Evolutionary conservation across 805 yeast genomes (phyloP), one percentile per base, ranked within the genome.

Genomic region (Torulaspora indica): DNA sequence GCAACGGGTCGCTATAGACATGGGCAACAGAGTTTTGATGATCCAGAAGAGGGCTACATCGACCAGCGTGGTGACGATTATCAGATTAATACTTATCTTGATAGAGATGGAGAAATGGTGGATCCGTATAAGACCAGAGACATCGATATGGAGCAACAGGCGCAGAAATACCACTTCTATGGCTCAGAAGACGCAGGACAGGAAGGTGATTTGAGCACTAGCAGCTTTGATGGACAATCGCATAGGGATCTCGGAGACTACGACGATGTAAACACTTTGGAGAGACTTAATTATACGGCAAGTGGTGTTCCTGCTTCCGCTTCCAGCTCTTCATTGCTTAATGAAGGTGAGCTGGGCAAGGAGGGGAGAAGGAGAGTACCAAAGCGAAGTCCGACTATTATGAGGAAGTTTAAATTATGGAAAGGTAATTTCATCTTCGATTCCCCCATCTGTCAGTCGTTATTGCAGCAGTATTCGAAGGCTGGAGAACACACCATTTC

Each of bases 361-460:
- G 43, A 40, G 24, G 15, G 35, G 25, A 44, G 38, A 12, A 37
- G 35, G 20, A 24, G 25, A 31, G 24, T 33, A 15, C 51, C 43
- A 24, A 40, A 39, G 36, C 56, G 64, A 46, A 46, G 51, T 14
- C 56, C 52, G 10, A 60, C 65, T 7, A 54, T 57, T 29, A 47
- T 61, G 5, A 57, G 64, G 38, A 62, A 61, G 37, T 65, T 65
- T 35, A 57, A 57, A 40, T 47, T 65, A 29, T 62, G 64, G 60
- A 74, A 77, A 49, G 96, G 95, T 44, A 88, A 88, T 58, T 75
- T 88, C 60, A 86, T 88, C 27, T 74, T 88, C 47, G 96, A 88
- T 65, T 88, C 95, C 59, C 95, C 95, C 8, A 90, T 88, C 1
- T 81, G 95, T n/a, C 76, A 78, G 24, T 74, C 78, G 38, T 71